Percentiles rank a stretch among this genome's conserved stretches.
Conservation (phyloP, 805 yeast genomes). For the Priceomyces fermenticarens region DNA sequence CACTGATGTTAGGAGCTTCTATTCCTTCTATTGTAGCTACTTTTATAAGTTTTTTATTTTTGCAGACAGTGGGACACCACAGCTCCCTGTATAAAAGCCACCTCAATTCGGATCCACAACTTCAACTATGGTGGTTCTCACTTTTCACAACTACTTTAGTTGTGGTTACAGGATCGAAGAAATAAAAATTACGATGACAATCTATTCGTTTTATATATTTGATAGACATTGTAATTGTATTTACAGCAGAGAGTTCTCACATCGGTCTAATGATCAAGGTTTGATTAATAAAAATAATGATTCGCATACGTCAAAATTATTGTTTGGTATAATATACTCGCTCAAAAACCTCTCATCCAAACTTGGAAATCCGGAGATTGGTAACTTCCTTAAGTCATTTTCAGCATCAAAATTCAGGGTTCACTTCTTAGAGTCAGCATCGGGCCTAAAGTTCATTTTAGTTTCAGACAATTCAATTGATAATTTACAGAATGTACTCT, state of each 20-base stretch:
- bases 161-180: constrained; percentile 1
- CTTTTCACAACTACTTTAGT: not conserved
- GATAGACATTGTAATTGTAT: constrained; percentile 91
- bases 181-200: constrained; percentile 40
- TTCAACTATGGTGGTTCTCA: constrained; percentile 5
- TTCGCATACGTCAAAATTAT: constrained; percentile 71
- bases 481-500: constrained; percentile 52
- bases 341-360: constrained; percentile 70
- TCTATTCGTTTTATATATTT: constrained; percentile 84
- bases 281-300: constrained; percentile 50
- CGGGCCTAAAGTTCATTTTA: constrained; percentile 73
- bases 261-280: constrained; percentile 12
- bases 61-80: constrained; percentile 15
- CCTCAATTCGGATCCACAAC: constrained; percentile 4
- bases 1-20: not conserved
- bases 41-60: constrained; percentile 5
- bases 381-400: constrained; percentile 47
- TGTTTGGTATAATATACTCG: constrained; percentile 84
- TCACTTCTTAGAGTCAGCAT: constrained; percentile 76
- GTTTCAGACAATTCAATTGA: constrained; percentile 64
- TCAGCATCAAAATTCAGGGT: constrained; percentile 76
- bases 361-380: constrained; percentile 30
- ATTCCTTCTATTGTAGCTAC: constrained; percentile 1
- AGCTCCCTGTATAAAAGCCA: constrained; percentile 2
- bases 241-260: constrained; percentile 62